Percentiles rank a stretch among this genome's conserved stretches.
Evolutionary conservation across 2,329 filamentous ascomycete species (phyloP).

Genomic region (Paecilomyces sp.): DNA sequence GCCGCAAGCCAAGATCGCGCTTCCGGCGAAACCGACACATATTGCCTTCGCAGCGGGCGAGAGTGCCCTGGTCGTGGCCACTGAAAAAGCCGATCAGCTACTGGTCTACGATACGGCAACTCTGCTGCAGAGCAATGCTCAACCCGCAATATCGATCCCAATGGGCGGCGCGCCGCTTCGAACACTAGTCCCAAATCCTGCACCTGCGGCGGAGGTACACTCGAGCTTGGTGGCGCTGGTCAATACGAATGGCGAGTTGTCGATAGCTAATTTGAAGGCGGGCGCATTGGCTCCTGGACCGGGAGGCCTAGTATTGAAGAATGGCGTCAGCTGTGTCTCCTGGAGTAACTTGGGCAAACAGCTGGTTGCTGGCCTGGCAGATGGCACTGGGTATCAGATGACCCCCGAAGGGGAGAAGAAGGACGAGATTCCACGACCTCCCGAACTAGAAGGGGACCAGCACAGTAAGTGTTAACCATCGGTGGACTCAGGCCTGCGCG

Average conservation of each 20-base stretch:
- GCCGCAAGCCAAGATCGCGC: conserved; percentile 64
- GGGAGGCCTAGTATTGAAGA: conserved; percentile 61
- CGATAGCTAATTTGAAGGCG: conserved; percentile 74
- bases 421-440: conserved; percentile 70
- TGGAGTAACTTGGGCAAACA: conserved; percentile 96
- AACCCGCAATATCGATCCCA: conserved; percentile 65
- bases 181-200: conserved; percentile 73
- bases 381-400: conserved; percentile 78
- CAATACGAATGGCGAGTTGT: conserved; percentile 69
- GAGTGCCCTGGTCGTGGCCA: conserved; percentile 72
- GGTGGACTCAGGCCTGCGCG: neutral
- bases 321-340: conserved; percentile 71
- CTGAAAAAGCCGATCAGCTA: conserved; percentile 72
- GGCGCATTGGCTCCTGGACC: conserved; percentile 50
- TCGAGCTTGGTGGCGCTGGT: conserved; percentile 72
- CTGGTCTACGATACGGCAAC: conserved; percentile 72
- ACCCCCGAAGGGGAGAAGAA: conserved; percentile 72
- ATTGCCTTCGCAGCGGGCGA: conserved; percentile 89
- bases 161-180: conserved; percentile 71
- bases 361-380: conserved; percentile 72
- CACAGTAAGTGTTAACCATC: conserved; percentile 50
- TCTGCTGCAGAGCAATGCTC: conserved; percentile 58
- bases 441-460: conserved; percentile 54
- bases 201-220: conserved; percentile 42
- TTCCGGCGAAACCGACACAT: conserved; percentile 75